phyloP scores from a whole-genome alignment of 148 eudicot species.

The Vaccinium macrocarpon region DNA sequence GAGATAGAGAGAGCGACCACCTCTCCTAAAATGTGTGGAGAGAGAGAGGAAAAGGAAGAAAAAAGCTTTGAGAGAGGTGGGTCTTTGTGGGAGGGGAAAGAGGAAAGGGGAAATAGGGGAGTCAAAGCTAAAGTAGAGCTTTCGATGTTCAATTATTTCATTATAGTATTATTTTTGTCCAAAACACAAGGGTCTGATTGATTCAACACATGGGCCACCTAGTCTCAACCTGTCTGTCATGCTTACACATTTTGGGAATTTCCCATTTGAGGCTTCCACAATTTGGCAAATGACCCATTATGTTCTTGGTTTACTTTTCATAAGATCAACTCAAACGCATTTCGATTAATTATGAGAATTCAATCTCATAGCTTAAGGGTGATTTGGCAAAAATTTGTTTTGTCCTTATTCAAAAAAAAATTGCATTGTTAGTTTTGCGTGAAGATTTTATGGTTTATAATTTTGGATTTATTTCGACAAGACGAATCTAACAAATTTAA shows the following conservation, averaged over 20 bases:
- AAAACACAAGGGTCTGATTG: constrained; percentile 41
- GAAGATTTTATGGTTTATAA: too few species aligned
- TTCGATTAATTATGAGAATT: too few species aligned
- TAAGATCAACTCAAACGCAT: too few species aligned
- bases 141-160: constrained; percentile 44
- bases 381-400: too few species aligned
- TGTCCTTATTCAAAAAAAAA: too few species aligned
- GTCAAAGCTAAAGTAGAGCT: constrained; percentile 51
- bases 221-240: constrained; percentile 43
- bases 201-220: constrained; percentile 54
- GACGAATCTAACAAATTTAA: too few species aligned
- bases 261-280: constrained; percentile 11
- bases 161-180: constrained; percentile 42
- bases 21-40: constrained; percentile 27
- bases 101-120: constrained; percentile 19
- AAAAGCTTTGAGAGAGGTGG: constrained; percentile 14
- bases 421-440: too few species aligned
- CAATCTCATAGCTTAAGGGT: too few species aligned
- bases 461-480: too few species aligned
- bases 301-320: not conserved
- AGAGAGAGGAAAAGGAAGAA: constrained; percentile 7
- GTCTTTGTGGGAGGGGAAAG: constrained; percentile 18
- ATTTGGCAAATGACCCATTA: constrained; percentile 2
- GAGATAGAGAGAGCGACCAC: constrained; percentile 17
- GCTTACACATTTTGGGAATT: constrained; percentile 20